A percentile compares a stretch with the other conserved stretches of the same genome.
These are phyloP conservation scores for Echium plantagineum DNA, from an alignment of 257 asterid species.

Conservation along the genomic window DNA sequence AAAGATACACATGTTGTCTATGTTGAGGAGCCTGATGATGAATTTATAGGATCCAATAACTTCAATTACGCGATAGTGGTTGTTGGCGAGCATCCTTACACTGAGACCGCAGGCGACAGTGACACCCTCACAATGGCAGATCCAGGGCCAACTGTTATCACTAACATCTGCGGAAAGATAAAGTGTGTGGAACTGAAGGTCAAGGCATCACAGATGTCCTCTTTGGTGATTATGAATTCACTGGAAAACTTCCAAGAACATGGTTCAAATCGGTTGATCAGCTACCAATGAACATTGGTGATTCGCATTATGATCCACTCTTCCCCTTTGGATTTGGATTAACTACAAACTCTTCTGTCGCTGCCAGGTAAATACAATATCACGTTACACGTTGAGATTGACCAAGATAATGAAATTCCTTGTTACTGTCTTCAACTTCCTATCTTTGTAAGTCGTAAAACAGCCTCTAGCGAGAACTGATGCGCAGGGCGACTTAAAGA, in stretches of 20 bases:
- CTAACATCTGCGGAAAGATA: slow-evolving; percentile 40
- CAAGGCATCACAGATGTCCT: slow-evolving; percentile 75
- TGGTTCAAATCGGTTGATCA: slow-evolving; percentile 80
- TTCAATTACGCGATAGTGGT: slow-evolving; percentile 60
- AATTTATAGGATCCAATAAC: slow-evolving; percentile 39
- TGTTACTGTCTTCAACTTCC: not conserved
- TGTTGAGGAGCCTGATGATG: slow-evolving; percentile 51
- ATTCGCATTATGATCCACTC: slow-evolving; percentile 64
- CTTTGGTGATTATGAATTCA: slow-evolving; percentile 62
- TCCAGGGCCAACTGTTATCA: slow-evolving; percentile 65
- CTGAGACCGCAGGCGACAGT: slow-evolving; percentile 72
- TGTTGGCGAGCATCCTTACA: slow-evolving; percentile 72
- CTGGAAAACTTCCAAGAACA: slow-evolving; percentile 57
- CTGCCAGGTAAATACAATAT: slow-evolving; percentile 33
- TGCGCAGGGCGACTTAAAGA: not conserved
- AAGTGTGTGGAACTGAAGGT: slow-evolving; percentile 77
- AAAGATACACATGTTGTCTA: slow-evolving; percentile 43
- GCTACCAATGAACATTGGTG: slow-evolving; percentile 68
- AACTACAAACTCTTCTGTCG: slow-evolving; percentile 26
- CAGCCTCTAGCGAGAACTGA: not conserved
- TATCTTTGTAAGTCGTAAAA: not conserved
- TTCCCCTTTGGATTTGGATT: slow-evolving; percentile 66
- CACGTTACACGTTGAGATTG: not conserved
- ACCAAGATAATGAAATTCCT: not conserved
- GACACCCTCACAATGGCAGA: slow-evolving; percentile 52